These are phyloP conservation scores for Raffaelea arxii DNA, from an alignment of 2,329 filamentous ascomycete species.

Conservation along the genomic window DNA sequence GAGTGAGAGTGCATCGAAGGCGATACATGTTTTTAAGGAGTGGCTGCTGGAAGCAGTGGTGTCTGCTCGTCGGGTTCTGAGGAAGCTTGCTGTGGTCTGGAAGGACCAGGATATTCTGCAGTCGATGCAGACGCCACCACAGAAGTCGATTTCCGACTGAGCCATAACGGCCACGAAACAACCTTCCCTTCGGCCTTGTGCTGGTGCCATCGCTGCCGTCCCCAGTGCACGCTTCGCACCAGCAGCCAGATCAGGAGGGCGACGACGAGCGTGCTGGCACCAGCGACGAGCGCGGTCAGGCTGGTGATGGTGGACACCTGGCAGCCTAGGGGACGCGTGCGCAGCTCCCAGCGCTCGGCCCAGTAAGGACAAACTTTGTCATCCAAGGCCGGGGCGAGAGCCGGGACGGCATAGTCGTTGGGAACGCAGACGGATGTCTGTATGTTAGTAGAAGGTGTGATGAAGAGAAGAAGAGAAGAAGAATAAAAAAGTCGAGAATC, in stretches of 20 bases:
- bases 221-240: constrained; percentile 4
- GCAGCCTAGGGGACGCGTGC: constrained; percentile 28
- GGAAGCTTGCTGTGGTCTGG: too few species aligned
- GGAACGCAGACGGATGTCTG: constrained; percentile 47
- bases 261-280: constrained; percentile 21
- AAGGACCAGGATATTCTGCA: too few species aligned
- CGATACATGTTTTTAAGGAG: too few species aligned
- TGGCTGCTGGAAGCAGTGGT: too few species aligned
- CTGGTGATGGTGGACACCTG: constrained; percentile 32
- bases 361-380: constrained; percentile 41
- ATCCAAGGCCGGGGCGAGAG: constrained; percentile 41
- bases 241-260: constrained; percentile 15
- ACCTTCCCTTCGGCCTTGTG: too few species aligned
- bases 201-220: not conserved
- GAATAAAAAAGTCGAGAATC: constrained; percentile 3
- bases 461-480: not conserved
- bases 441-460: not conserved
- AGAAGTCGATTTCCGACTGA: too few species aligned
- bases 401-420: constrained; percentile 32
- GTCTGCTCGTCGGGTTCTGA: constrained; percentile 10
- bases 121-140: too few species aligned
- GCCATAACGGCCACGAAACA: too few species aligned
- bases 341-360: constrained; percentile 34
- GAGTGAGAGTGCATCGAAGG: too few species aligned
- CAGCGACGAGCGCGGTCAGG: constrained; percentile 24